Conservation (phyloP, 495 filamentous ascomycete genomes). For the Aspergillus funiculosus region DNA sequence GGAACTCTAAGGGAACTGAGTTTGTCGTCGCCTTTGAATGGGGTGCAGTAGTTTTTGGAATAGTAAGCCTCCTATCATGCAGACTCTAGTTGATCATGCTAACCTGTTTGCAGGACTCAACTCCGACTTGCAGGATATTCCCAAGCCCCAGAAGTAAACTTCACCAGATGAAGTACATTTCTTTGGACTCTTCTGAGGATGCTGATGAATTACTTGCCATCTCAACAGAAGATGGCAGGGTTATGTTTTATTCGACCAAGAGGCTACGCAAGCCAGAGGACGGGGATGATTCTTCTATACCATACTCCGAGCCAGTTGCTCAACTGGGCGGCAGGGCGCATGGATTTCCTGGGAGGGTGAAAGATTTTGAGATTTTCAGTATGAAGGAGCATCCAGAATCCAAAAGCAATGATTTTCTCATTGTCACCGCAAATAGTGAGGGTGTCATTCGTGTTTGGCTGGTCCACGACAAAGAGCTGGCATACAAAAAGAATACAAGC, state of each 20-base stretch:
- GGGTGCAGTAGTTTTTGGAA: conserved; percentile 76
- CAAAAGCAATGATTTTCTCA: conserved; percentile 41
- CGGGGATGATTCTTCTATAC: conserved; percentile 35
- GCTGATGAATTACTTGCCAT: conserved; percentile 58
- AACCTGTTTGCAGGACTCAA: conserved; percentile 54
- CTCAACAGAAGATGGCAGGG: conserved; percentile 87
- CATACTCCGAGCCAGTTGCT: conserved; percentile 55
- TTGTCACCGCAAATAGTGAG: conserved; percentile 78
- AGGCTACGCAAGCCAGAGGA: conserved; percentile 29
- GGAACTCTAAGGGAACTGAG: conserved; percentile 69
- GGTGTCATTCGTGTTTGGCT: conserved; percentile 74
- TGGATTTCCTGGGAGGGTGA: conserved; percentile 66
- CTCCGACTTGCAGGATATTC: conserved; percentile 64
- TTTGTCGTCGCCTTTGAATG: conserved; percentile 87
- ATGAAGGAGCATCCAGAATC: conserved; percentile 31
- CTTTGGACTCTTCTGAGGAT: conserved; percentile 34
- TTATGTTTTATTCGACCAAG: conserved; percentile 76
- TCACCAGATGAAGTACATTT: conserved; percentile 71
- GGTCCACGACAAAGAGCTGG: conserved; percentile 36
- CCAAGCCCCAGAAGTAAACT: conserved; percentile 70
- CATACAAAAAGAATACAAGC: conserved; percentile 18
- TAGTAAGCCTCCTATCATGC: conserved; percentile 44
- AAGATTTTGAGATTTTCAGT: conserved; percentile 73
- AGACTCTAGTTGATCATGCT: conserved; percentile 7
- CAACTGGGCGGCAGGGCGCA: conserved; percentile 69